Conservation (phyloP, 805 yeast species). For the Tetrapisispora fleetii region DNA sequence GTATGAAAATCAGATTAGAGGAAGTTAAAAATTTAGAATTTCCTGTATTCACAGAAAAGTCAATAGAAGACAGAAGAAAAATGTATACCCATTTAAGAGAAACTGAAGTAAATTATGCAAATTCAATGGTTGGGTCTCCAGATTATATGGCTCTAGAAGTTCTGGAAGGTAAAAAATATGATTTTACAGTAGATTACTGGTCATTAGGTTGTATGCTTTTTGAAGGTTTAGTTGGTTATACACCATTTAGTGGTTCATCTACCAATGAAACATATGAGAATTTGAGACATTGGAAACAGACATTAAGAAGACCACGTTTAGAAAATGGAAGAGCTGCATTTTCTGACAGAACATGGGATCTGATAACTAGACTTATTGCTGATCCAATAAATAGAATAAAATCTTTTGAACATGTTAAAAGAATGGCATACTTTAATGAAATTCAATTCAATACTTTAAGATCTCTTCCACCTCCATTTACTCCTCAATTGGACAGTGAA, state of each 20-base stretch:
- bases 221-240: slow-evolving; percentile 92
- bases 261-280: slow-evolving; percentile 93
- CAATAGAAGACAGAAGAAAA: slow-evolving; percentile 79
- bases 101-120: slow-evolving; percentile 73
- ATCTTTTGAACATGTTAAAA: slow-evolving; percentile 70
- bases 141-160: slow-evolving; percentile 99
- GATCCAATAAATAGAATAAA: slow-evolving; percentile 66
- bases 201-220: slow-evolving; percentile 94
- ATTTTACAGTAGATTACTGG: slow-evolving; percentile 97
- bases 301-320: slow-evolving; percentile 80
- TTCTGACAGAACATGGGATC: slow-evolving; percentile 93
- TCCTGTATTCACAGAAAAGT: slow-evolving; percentile 51
- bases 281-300: slow-evolving; percentile 84
- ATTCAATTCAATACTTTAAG: slow-evolving; percentile 69
- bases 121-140: slow-evolving; percentile 95
- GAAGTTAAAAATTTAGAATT: slow-evolving; percentile 69
- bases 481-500: slow-evolving; percentile 93
- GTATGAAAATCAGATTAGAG: slow-evolving; percentile 65
- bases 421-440: slow-evolving; percentile 75
- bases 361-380: slow-evolving; percentile 70
- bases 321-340: slow-evolving; percentile 87
- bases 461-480: slow-evolving; percentile 77
- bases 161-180: slow-evolving; percentile 85
- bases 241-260: slow-evolving; percentile 91
- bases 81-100: slow-evolving; percentile 72